These are phyloP conservation scores for Colletotrichum scovillei DNA, from an alignment of 2,329 filamentous ascomycete genomes.

Conservation along the genomic window DNA sequence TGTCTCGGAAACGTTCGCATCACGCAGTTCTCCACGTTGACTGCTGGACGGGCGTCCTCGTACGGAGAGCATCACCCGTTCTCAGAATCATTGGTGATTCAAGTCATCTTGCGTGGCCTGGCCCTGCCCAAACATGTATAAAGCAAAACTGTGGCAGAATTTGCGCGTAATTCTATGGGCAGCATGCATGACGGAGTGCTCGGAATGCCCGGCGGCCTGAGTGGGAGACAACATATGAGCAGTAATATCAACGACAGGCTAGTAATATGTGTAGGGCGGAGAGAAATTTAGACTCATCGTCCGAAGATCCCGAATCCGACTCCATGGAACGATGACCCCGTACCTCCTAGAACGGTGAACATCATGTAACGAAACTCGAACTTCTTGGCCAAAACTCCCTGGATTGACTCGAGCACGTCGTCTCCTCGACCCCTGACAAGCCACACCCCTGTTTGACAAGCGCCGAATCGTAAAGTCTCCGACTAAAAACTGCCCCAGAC, in stretches of 20 bases:
- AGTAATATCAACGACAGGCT: neutral
- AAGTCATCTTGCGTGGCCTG: too few species aligned
- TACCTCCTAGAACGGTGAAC: constrained; percentile 12
- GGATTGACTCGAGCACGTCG: constrained; percentile 8
- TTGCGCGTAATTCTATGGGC: neutral
- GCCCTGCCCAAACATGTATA: neutral
- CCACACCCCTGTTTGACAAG: constrained; percentile 7
- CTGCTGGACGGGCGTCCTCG: neutral
- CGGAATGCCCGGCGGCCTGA: neutral
- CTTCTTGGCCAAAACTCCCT: constrained; percentile 23
- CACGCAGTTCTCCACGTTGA: neutral
- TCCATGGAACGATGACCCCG: constrained; percentile 18
- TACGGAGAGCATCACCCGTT: too few species aligned
- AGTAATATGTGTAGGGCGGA: constrained; percentile 4
- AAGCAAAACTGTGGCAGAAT: neutral
- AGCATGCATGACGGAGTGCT: neutral
- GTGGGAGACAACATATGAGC: neutral
- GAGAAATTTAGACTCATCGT: constrained; percentile 3
- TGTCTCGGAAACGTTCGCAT: neutral
- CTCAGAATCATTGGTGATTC: neutral
- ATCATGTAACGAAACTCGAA: constrained; percentile 27
- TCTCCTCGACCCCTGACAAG: constrained; percentile 3
- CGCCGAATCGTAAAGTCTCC: neutral
- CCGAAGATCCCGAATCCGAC: constrained; percentile 13
- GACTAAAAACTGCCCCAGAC: neutral